Evolutionary conservation across 2,329 filamentous ascomycete species (phyloP).

Genomic region (Beauveria bassiana): DNA sequence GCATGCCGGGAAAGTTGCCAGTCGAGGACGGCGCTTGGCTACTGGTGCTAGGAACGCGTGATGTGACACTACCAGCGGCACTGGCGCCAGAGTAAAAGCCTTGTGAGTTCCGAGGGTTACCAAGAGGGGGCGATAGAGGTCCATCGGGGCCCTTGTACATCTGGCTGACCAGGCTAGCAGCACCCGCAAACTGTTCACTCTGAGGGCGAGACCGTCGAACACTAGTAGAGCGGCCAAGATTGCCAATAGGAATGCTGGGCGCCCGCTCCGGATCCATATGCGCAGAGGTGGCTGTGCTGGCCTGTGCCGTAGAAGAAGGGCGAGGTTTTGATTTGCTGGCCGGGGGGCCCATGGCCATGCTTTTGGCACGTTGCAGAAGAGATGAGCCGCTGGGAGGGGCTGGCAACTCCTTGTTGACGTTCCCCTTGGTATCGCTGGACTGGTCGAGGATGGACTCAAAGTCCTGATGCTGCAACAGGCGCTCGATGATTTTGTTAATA

Average conservation of each 20-base stretch:
- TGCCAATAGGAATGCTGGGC: conserved; percentile 65
- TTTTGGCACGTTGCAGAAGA: conserved; percentile 54
- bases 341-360: conserved; percentile 43
- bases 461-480: conserved; percentile 85
- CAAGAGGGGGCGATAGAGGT: conserved; percentile 51
- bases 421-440: conserved; percentile 48
- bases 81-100: conserved; percentile 53
- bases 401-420: conserved; percentile 78
- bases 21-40: conserved; percentile 35
- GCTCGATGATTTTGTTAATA: conserved; percentile 98
- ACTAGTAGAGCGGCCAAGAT: conserved; percentile 44
- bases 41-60: conserved; percentile 42
- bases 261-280: conserved; percentile 64
- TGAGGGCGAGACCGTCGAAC: conserved; percentile 49
- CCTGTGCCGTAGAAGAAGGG: conserved; percentile 50
- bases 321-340: conserved; percentile 35
- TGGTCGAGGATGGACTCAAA: conserved; percentile 91
- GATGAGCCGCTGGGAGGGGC: conserved; percentile 50
- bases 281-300: conserved; percentile 27
- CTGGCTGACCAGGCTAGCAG: conserved; percentile 68
- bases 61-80: conserved; percentile 40
- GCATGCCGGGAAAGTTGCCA: conserved; percentile 67
- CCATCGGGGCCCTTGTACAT: conserved; percentile 76
- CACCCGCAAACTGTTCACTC: conserved; percentile 55
- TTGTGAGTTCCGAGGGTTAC: conserved; percentile 51